Evolutionary conservation across 179 eudicot genomes (phyloP), one percentile per base, ranked within the genome.

Genomic region (Vitellaria paradoxa): DNA sequence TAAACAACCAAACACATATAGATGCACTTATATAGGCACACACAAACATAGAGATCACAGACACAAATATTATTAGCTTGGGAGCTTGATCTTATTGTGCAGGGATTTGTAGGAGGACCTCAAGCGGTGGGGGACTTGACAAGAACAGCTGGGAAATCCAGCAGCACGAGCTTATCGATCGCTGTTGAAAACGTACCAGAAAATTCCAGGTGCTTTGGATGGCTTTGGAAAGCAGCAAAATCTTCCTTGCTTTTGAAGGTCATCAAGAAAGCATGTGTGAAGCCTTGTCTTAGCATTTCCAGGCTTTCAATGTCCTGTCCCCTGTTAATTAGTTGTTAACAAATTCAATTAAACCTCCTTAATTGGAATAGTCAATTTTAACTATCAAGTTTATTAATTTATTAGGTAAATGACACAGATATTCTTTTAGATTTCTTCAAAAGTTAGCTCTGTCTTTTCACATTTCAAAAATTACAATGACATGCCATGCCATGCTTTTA

Each of bases 251-350:
- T 85, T 70, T 76, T 79, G 81, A 92, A 93, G 78, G 92, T 80
- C 91, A 93, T 88, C 72, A 88, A 40, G 85, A 93, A 87, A 45
- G 98, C 92, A 81, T 93, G 98, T 0, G 95, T 93, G 56, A 93
- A 93, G 3, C 95, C 98, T 84, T 92, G 95, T 78, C 91, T 92
- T 0, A 93, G 88, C 90, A 89, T 87, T 66, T 92, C 98, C 3
- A 81, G 86, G 89, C 98, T 93, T 76, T 90, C 92, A 73, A 84
- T 65, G 81, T 93, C 98, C 65, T 85, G 73, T 66, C 98, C 98
- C 98, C 98, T 93, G 62, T 70, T 70, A 30, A 30, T 30, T 30
- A 30, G 37, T 30, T 30, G 37, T 1, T 30, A 30, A 30, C 37
- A 30, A 30, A 30, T 30, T 52, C 56, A 52, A 13, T 13, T 7